Percentiles rank a stretch among this genome's conserved stretches.
Evolutionary conservation across 2,329 filamentous ascomycete species (phyloP).

Genomic region (Kalaharituber pfeilii): DNA sequence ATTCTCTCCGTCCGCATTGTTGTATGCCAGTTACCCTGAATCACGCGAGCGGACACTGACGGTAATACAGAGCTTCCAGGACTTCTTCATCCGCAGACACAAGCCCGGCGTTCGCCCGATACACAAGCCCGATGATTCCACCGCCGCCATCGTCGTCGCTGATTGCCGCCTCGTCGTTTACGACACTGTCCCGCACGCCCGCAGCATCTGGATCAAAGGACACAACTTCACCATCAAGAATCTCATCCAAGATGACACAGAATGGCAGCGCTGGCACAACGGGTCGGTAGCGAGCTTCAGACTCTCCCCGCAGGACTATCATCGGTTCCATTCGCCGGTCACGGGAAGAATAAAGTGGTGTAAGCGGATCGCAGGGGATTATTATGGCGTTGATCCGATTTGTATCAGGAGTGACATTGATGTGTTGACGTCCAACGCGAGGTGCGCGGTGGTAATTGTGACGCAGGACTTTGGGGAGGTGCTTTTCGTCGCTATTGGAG

Average conservation of each 20-base stretch:
- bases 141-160: conserved; percentile 25
- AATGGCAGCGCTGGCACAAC: conserved; percentile 25
- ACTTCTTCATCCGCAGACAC: conserved; percentile 29
- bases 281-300: conserved; percentile 30
- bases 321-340: conserved; percentile 32
- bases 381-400: conserved; percentile 31
- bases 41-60: no score
- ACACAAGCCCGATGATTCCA: conserved; percentile 14
- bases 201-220: conserved; percentile 30
- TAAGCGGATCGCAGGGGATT: conserved; percentile 29
- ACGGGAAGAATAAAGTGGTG: conserved; percentile 27
- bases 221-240: conserved; percentile 30
- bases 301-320: conserved; percentile 32
- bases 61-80: conserved; percentile 27
- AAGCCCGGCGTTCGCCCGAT: conserved; percentile 25
- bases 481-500: conserved; percentile 30
- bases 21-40: background rate
- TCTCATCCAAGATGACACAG: conserved; percentile 26
- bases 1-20: background rate
- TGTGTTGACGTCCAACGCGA: conserved; percentile 28
- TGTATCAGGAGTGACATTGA: conserved; percentile 26
- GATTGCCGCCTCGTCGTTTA: conserved; percentile 29
- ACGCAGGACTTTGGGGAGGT: conserved; percentile 29
- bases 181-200: conserved; percentile 25
- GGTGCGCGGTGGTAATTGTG: conserved; percentile 27